Evolutionary conservation across 1,284 basidiomycete genomes (phyloP), one percentile per base, ranked within the genome.

Genomic region (Cerrena zonata): DNA sequence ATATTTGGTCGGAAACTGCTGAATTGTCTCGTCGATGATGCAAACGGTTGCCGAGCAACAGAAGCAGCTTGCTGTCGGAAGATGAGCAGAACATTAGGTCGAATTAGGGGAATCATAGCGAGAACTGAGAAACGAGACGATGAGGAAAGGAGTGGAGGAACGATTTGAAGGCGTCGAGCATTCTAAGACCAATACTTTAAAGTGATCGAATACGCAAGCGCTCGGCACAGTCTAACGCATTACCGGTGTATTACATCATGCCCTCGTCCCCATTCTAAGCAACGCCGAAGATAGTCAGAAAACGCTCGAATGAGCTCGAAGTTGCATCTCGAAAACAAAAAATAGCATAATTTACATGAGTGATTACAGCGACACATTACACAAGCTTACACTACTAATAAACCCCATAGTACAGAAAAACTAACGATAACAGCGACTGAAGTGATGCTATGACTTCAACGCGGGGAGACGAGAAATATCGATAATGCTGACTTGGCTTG

Each of bases 401-500:
- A 7, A 34, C 30, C 7, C 30, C 15, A 34, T 15, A 34, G 30
- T 15, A 34, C 15, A 34, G 30, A 7, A 34, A 15, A 34, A 34
- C 7, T 34, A 7, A 34, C 30, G n/a, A n/a, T n/a, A 34, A 34
- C 30, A 34, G 15, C 30, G 30, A 34, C 7, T 15, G 30, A 34
- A 15, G 30, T 34, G 30, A 34, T 18, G 11, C 42, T 25, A 43
- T 53, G 49, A 61, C 44, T 60, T 63, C 34, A 69, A 48, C 19
- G 60, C 57, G 19, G 75, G 69, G 53, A 82, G 69, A 58, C 70
- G 70, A 11, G 66, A 65, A 24, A 77, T 64, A 60, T 84, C 81
- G 26, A 82, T 70, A 15, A 84, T 69, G 11, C 74, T 79, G 21
- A 83, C 78, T 36, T 72, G 61, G 39, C 71, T 68, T 48, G 74